phyloP scores from a whole-genome alignment of 805 yeast genomes.

The Cyberlindnera xishuangbannaensis region DNA sequence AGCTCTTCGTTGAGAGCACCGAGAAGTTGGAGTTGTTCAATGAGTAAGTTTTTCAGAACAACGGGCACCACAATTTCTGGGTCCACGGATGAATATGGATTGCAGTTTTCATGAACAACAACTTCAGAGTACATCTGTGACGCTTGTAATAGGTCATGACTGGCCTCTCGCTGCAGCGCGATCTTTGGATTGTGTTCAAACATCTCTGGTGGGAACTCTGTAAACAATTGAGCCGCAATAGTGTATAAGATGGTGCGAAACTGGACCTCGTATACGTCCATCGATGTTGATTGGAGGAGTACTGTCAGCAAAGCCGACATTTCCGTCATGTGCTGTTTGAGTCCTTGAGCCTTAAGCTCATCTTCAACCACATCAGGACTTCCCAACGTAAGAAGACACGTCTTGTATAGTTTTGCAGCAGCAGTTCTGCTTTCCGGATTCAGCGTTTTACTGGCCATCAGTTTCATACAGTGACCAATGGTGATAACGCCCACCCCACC shows the following conservation, averaged over 20 bases:
- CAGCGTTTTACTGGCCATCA: conserved; percentile 30
- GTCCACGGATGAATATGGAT: conserved; percentile 2
- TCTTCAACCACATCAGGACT: conserved; percentile 41
- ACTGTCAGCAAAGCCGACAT: conserved; percentile 15
- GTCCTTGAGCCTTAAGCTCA: conserved; percentile 28
- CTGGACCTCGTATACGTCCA: conserved; percentile 10
- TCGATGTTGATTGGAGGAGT: conserved; percentile 6
- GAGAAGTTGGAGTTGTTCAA: conserved; percentile 31
- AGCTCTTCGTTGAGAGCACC: conserved; percentile 18
- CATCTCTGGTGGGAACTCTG: conserved; percentile 22
- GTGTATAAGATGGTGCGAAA: conserved; percentile 15
- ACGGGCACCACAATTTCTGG: conserved; percentile 12
- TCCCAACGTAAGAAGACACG: conserved; percentile 48
- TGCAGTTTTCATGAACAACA: conserved; percentile 11
- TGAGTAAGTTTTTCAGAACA: conserved; percentile 23
- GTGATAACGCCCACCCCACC: conserved; percentile 59
- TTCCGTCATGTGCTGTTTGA: conserved; percentile 19
- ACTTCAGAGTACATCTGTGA: conserved; percentile 10
- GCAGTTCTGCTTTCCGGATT: conserved; percentile 38
- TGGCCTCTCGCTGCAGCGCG: conserved; percentile 9
- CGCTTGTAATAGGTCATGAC: conserved; percentile 12
- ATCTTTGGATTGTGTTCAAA: conserved; percentile 14
- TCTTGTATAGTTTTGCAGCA: conserved; percentile 46
- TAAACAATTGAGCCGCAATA: conserved; percentile 13
- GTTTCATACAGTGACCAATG: conserved; percentile 40